Conservation (phyloP, 75 land plant genomes). For the Pinus taeda region DNA sequence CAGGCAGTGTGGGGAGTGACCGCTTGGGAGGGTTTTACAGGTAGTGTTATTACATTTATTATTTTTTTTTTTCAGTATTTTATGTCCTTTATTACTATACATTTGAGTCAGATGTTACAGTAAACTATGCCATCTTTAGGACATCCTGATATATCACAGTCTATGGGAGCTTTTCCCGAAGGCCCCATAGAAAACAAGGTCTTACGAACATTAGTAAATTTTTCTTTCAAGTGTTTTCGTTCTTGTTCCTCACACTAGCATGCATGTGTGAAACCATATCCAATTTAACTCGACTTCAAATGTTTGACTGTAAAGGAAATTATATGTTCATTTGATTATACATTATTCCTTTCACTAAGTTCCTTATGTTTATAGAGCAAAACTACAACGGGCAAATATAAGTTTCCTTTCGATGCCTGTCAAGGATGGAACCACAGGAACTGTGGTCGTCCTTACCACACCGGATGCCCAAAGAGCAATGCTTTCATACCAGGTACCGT, state of each 20-base stretch:
- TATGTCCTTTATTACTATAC: not conserved
- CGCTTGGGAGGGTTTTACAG: constrained; percentile 94
- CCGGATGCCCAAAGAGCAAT: constrained; percentile 99
- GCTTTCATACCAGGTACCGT: constrained; percentile 89
- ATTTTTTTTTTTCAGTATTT: not conserved
- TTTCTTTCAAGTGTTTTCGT: not conserved
- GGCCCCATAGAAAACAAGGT: not conserved
- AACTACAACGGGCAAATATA: constrained; percentile 84
- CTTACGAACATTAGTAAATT: not conserved
- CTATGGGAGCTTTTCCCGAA: not conserved
- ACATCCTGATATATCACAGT: constrained; percentile 1
- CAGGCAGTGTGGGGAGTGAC: constrained; percentile 93
- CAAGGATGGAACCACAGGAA: constrained; percentile 91
- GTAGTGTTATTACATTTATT: constrained; percentile 24
- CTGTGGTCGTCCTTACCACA: constrained; percentile 95
- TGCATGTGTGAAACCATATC: not conserved
- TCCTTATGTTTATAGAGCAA: constrained; percentile 49
- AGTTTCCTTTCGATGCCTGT: constrained; percentile 81
- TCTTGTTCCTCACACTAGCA: not conserved
- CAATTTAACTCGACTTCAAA: not conserved
- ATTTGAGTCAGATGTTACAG: not conserved
- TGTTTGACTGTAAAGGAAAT: constrained; percentile 6
- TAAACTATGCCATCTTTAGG: constrained; percentile 1
- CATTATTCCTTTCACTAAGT: not conserved
- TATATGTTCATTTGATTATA: not conserved